These are phyloP conservation scores for Cardiosporidium cionae DNA, from an alignment of 169 alveolate species.

Conservation along the genomic window DNA sequence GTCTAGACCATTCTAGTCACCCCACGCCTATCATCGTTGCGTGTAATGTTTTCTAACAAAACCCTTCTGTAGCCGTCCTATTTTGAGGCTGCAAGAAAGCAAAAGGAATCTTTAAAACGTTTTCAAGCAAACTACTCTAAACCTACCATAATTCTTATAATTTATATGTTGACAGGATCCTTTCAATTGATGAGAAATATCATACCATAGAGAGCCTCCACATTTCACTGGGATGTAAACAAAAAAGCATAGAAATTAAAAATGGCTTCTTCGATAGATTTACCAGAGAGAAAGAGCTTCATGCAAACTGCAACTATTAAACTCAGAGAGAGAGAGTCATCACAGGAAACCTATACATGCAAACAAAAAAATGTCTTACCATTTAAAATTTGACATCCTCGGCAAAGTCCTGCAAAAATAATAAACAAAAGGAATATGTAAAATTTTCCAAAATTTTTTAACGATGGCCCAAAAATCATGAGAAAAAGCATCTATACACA, in stretches of 20 bases:
- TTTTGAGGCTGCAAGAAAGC: no score
- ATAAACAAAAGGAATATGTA: no score
- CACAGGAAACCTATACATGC: no score
- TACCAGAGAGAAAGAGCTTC: no score
- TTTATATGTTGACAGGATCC: neutral
- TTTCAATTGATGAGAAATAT: neutral
- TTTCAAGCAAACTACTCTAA: neutral
- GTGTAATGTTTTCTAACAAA: no score
- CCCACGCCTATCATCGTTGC: no score
- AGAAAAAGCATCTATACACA: neutral
- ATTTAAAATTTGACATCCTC: constrained; percentile 12
- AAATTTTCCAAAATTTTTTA: neutral
- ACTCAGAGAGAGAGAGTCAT: no score
- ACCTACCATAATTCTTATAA: constrained; percentile 14
- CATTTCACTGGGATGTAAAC: neutral
- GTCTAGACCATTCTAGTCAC: no score
- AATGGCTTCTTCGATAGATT: neutral
- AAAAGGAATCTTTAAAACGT: no score
- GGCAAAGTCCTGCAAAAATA: neutral
- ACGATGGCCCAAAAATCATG: neutral
- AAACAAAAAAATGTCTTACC: no score
- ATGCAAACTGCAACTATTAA: no score
- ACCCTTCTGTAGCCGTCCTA: no score
- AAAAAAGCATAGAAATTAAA: neutral
- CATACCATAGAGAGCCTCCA: constrained; percentile 15